These are phyloP conservation scores for Diophrys appendiculata DNA, from an alignment of 73 alveolate genomes.

Conservation along the genomic window DNA sequence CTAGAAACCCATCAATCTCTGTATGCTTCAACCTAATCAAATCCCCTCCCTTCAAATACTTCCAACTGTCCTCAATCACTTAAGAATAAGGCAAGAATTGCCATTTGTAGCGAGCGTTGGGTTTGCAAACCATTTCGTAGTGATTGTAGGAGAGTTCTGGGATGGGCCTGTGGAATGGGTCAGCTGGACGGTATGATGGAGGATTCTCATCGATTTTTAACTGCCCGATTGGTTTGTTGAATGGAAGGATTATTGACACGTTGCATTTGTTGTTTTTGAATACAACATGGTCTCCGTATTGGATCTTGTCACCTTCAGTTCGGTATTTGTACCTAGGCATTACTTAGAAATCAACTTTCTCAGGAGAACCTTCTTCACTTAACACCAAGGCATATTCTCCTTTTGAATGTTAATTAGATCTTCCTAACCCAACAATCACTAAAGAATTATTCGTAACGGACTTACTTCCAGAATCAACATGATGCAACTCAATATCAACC, in stretches of 20 bases:
- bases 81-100: conserved; percentile 27
- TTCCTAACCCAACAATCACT: background rate
- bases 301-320: conserved; percentile 34
- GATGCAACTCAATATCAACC: conserved; percentile 24
- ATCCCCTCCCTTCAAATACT: conserved; percentile 25
- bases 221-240: too few relatives aligned
- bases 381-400: conserved; percentile 2
- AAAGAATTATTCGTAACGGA: conserved; percentile 15
- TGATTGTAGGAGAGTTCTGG: too few relatives aligned
- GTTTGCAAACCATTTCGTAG: too few relatives aligned
- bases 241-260: too few relatives aligned
- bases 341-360: conserved; percentile 17
- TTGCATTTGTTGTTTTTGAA: conserved; percentile 15
- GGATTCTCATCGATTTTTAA: conserved; percentile 5
- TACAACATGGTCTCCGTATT: conserved; percentile 20
- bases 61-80: conserved; percentile 19
- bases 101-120: too few relatives aligned
- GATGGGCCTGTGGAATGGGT: conserved; percentile 2
- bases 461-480: conserved; percentile 30
- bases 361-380: conserved; percentile 6
- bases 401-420: background rate
- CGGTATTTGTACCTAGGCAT: conserved; percentile 40
- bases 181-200: conserved; percentile 28
- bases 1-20: conserved; percentile 18
- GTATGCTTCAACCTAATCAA: conserved; percentile 29